phyloP scores from a whole-genome alignment of 2,329 filamentous ascomycete genomes.

The Triangularia verruculosa region DNA sequence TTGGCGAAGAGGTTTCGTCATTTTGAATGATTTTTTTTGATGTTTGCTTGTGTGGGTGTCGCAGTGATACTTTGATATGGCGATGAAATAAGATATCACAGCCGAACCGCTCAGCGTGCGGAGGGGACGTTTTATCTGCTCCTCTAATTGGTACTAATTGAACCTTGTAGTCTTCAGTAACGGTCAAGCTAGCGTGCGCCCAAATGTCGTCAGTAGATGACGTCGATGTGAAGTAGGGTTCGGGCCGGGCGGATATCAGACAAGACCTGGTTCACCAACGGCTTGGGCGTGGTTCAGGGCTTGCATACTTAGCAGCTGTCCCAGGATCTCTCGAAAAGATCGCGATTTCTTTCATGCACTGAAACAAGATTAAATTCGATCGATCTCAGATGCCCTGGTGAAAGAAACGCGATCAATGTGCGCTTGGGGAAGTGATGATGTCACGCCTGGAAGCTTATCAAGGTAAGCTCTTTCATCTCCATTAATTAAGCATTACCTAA shows the following conservation, averaged over 20 bases:
- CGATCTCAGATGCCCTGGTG: background rate
- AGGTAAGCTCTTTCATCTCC: background rate
- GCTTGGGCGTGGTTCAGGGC: background rate
- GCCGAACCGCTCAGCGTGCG: background rate
- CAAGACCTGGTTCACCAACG: background rate
- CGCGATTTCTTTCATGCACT: background rate
- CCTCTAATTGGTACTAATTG: background rate
- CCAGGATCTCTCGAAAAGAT: background rate
- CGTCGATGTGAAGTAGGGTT: background rate
- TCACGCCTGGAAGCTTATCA: background rate
- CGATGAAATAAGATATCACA: background rate
- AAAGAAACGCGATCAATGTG: background rate
- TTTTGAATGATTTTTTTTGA: background rate
- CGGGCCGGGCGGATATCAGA: background rate
- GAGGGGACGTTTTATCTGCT: background rate
- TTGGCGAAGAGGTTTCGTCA: constrained; percentile 25
- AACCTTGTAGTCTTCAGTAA: background rate
- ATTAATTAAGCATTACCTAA: background rate
- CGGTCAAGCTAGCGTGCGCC: background rate
- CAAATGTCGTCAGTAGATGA: background rate
- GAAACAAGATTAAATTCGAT: background rate
- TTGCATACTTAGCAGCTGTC: background rate
- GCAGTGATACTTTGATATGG: background rate
- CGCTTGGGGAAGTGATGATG: background rate
- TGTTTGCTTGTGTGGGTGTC: background rate